Evolutionary conservation across 176 grass and related monocot genomes (phyloP), one percentile per base, ranked within the genome.

Genomic region (Miscanthus lutarioriparius): DNA sequence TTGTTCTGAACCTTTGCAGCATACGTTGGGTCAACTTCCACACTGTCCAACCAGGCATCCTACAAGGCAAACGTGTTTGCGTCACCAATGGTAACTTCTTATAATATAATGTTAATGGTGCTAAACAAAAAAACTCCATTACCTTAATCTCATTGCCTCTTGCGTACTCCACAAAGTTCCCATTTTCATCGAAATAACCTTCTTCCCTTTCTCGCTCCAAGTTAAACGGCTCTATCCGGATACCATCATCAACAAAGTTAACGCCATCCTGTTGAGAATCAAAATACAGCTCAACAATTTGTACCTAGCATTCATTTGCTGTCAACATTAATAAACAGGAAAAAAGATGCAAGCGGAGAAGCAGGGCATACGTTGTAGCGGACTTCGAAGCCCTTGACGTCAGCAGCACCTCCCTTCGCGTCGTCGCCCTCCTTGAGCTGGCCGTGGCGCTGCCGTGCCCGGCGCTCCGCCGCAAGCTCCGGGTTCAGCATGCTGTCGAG

Each of bases 161-260:
- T 78, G 89, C 81, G 76, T 86, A 97, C 80, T 95, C 95, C 64
- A 95, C 92, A 86, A 88, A 97, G 67, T 97, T 97, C n/a, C 95
- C 95, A 53, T 83, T 91, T 7, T 86, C 91, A 86, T 98, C 96
- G 36, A 98, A 98, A 66, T 98, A 98, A 2, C 95, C 95, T 88
- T 98, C 96, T 70, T 98, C 92, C 53, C 93, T 98, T 75, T 98
- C 96, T 81, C 90, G 84, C 35, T 96, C 91, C 89, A 98, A 80
- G 91, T 96, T 98, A 84, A 98, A 98, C n/a, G 96, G 96, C 45
- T 98, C 96, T 73, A 98, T 87, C 59, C 70, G 83, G 74, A 98
- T 96, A 26, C 93, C 93, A 83, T 96, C 93, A 37, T 98, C 96
- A 7, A 92, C 90, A 61, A 95, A 96, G 78, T 94, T 84, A 58